Evolutionary conservation across 495 filamentous ascomycete genomes (phyloP).

Genomic region (Xylaria nigripes): DNA sequence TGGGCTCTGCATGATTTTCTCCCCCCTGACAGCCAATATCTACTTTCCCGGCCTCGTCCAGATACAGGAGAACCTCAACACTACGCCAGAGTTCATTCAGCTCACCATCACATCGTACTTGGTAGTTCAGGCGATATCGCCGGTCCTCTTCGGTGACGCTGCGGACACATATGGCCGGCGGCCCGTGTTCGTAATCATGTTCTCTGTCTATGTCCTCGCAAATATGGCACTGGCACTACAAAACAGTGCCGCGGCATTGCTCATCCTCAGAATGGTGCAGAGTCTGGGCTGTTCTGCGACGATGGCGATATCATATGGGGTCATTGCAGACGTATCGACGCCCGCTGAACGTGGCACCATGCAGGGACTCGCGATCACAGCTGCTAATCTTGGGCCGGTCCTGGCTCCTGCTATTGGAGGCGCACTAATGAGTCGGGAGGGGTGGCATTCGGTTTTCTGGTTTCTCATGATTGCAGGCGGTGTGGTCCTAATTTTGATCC

Average conservation of each 20-base stretch:
- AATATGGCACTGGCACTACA: constrained; percentile 1
- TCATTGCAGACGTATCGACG: background rate
- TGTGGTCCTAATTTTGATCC: background rate
- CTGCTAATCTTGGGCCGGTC: background rate
- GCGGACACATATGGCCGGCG: constrained; percentile 40
- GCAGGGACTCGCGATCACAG: background rate
- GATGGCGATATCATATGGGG: background rate
- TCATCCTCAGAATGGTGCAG: background rate
- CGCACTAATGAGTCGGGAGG: background rate
- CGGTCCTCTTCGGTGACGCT: constrained; percentile 31
- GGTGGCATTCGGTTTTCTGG: constrained; percentile 1
- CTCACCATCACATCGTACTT: constrained; percentile 40
- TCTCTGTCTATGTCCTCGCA: constrained; percentile 3
- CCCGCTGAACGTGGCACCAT: background rate
- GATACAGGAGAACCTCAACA: constrained; percentile 34
- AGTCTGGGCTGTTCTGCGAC: background rate
- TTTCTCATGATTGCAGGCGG: background rate
- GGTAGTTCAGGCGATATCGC: constrained; percentile 16
- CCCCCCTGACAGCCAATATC: constrained; percentile 32
- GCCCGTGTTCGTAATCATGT: constrained; percentile 22
- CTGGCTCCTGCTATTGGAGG: background rate
- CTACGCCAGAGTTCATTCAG: constrained; percentile 37
- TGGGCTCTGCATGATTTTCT: constrained; percentile 25
- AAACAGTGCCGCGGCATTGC: background rate
- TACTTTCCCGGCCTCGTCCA: constrained; percentile 41